Base-by-base conservation (phyloP, 2,329 filamentous ascomycete species). In the Phaeosphaeria sp. region DNA sequence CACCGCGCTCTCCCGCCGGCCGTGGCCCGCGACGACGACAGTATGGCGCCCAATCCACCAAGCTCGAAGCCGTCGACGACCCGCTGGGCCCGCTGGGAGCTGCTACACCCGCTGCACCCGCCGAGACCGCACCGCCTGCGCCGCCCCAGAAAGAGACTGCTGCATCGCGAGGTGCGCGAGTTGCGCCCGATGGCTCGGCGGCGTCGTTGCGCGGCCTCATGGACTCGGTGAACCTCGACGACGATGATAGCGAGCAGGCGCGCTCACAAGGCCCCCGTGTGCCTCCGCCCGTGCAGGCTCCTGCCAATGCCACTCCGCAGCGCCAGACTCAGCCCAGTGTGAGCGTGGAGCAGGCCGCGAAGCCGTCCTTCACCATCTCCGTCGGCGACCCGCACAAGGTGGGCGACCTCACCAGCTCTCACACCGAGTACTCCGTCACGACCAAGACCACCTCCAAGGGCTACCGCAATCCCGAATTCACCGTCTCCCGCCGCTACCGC, bases 351-450 rank as follows among this genome's bases (percentile, higher is more conserved):
- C 91, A 96, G 80, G 95, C 95, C 47, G 89, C 94, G 27, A 96
- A 97, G 79, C 95, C 95, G 5, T 90, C 83, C 43, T 99, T 98
- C 78, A 83, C 91, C 50, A 98, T 99, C 70, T 88, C 85, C 2
- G 95, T 99, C 21, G 95, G 95, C 56, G 95, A 99, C 79, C 95
- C 95, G 54, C 93, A 97, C 80, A 99, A 98, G 81, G 94, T 99
- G 66, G 95, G 95, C 58, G 95, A 98, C 78, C 79, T 98, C 76
- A 97, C 95, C 9, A 97, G 91, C 77, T 97, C 93, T 63, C 95
- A 99, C 78, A 99, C 97, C 64, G 95, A 98, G 48, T 99, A 99
- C 80, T 92, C 92, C 69, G 95, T 99, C 64, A 87, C 91, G 71
- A 99, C 95, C 57, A 95, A 90, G 91, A 99, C 95, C 13, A 91